Evolutionary conservation across 192 early-diverging fungal genomes (phyloP), one percentile per base, ranked within the genome.

Genomic region (Coemansia erecta): DNA sequence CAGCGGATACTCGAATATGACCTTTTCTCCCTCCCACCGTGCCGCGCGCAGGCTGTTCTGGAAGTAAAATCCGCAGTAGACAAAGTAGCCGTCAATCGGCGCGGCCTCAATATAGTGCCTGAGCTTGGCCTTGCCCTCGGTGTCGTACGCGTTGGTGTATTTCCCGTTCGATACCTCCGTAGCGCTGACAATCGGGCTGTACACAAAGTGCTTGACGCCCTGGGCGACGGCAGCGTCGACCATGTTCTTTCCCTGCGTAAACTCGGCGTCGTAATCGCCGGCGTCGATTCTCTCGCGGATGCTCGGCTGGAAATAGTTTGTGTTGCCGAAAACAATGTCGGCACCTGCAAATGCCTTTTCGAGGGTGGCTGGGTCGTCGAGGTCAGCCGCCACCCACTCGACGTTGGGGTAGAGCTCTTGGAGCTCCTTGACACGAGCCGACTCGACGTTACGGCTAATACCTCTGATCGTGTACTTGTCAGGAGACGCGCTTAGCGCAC

Each of bases 191-290:
- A 75, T 53, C 13, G 40, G 41, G 55, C 72, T 75, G 19, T 53
- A 59, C 2, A 76, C 44, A 19, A 75, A 22, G 24, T 54, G 24
- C 14, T 54, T 23, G 35, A 69, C 73, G 18, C 63, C 56, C 1
- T 54, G 58, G 0, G 42, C 54, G 42, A 69, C 69, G 0, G 68
- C 73, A 6, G 73, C 63, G 15, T 76, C 73, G n/a, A 69, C 44
- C 4, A 60, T 55, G 49, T 58, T 58, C 46, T 63, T 69, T 43
- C 73, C 73, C 15, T 76, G 73, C 15, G 41, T 31, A 14, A 39
- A 65, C 47, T 76, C 73, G 12, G 48, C 59, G 13, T 70, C 56
- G 4, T 9, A 10, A 13, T 13, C 21, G 12, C 24, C 47, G 12
- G 21, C 21, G 22, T 49, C 47, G 8, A 11, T 9, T 31, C 28